Evolutionary conservation across 352 stramenopile species (phyloP).

Genomic region (Phytophthora pisi): DNA sequence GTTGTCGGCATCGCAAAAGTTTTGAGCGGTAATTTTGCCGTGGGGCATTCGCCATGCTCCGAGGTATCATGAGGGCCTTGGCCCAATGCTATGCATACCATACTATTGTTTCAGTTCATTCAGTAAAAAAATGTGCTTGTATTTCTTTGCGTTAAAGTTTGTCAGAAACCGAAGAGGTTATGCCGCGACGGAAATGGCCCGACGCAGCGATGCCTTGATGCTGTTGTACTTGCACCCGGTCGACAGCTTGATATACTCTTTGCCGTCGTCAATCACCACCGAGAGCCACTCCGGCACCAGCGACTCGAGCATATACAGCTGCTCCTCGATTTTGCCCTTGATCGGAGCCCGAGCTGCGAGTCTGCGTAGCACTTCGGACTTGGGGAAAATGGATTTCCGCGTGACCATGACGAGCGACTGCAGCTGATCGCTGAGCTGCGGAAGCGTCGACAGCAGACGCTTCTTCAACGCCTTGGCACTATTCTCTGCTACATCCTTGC

Average conservation of each 20-base stretch:
- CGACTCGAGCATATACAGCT: slow-evolving; percentile 70
- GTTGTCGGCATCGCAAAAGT: too few species aligned
- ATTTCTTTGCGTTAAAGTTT: background rate
- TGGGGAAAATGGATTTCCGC: slow-evolving; percentile 63
- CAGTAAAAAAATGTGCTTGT: too few species aligned
- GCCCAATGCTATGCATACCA: too few species aligned
- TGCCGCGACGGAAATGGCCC: slow-evolving; percentile 42
- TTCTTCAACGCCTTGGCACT: slow-evolving; percentile 48
- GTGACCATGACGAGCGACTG: slow-evolving; percentile 72
- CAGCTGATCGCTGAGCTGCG: slow-evolving; percentile 76
- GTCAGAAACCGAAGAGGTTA: slow-evolving; percentile 4
- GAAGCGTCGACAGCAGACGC: slow-evolving; percentile 63
- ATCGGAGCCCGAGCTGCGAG: slow-evolving; percentile 55
- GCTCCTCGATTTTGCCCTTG: slow-evolving; percentile 64
- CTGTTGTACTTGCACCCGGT: slow-evolving; percentile 69
- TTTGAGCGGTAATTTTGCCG: too few species aligned
- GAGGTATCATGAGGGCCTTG: too few species aligned
- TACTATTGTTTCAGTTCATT: too few species aligned
- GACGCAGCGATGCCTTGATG: slow-evolving; percentile 63
- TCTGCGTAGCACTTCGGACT: slow-evolving; percentile 51
- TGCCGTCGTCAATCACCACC: slow-evolving; percentile 61
- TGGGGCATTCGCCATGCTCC: too few species aligned
- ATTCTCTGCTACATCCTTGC: slow-evolving; percentile 48
- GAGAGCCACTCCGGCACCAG: slow-evolving; percentile 81
- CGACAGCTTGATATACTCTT: slow-evolving; percentile 72